Conservation (phyloP, 2,329 filamentous ascomycete species). For the Cladosporium cucumerinum region DNA sequence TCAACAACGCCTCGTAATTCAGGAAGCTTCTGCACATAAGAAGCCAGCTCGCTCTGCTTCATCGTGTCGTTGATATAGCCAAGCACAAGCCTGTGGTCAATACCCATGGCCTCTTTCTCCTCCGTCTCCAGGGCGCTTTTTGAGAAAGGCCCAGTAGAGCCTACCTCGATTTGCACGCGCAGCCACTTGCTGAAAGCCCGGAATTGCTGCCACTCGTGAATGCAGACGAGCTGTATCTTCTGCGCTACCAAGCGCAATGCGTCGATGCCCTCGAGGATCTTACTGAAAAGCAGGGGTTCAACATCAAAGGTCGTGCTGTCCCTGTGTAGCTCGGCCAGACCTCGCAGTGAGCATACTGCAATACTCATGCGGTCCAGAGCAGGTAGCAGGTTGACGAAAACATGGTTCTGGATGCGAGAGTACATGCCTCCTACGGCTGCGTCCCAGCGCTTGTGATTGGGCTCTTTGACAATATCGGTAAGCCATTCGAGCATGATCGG, state of each 20-base stretch:
- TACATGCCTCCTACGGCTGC: slow-evolving; percentile 77
- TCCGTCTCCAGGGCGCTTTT: slow-evolving; percentile 65
- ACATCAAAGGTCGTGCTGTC: slow-evolving; percentile 59
- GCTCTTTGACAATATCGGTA: slow-evolving; percentile 31
- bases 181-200: slow-evolving; percentile 78
- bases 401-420: slow-evolving; percentile 69
- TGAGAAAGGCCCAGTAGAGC: slow-evolving; percentile 61
- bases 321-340: slow-evolving; percentile 77
- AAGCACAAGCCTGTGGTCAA: slow-evolving; percentile 70
- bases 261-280: slow-evolving; percentile 63
- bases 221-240: slow-evolving; percentile 66
- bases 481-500: slow-evolving; percentile 80
- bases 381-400: slow-evolving; percentile 85
- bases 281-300: slow-evolving; percentile 38
- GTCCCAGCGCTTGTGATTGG: slow-evolving; percentile 82
- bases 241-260: slow-evolving; percentile 74
- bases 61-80: slow-evolving; percentile 66
- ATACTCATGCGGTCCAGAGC: slow-evolving; percentile 79
- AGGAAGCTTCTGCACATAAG: slow-evolving; percentile 34
- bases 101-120: slow-evolving; percentile 68
- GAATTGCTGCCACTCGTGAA: slow-evolving; percentile 77
- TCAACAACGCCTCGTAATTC: slow-evolving; percentile 38
- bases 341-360: slow-evolving; percentile 76
- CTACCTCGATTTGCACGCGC: slow-evolving; percentile 74
- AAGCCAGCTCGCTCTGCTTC: slow-evolving; percentile 30